Percentiles rank a stretch among this genome's conserved stretches.
Conservation (phyloP, 2,329 filamentous ascomycete species). For the Chaetomiaceae sp. region DNA sequence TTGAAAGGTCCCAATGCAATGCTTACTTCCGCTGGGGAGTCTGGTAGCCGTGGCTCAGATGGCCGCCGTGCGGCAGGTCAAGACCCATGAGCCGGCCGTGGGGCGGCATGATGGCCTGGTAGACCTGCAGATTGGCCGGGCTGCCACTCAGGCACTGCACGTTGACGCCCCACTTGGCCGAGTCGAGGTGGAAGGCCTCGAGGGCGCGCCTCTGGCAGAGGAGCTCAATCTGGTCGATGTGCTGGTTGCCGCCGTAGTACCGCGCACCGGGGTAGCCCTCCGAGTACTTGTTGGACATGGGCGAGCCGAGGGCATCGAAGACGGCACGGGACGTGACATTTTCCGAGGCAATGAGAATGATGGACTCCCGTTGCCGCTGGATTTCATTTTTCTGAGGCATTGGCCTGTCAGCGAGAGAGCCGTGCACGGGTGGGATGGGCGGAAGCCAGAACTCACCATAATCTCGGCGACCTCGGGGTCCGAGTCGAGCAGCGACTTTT, state of each 20-base stretch:
- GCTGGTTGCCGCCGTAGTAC: conserved; percentile 99
- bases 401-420: conserved; percentile 27
- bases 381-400: conserved; percentile 74
- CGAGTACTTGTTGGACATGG: conserved; percentile 99
- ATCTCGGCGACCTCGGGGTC: conserved; percentile 94
- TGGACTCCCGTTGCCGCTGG: conserved; percentile 95
- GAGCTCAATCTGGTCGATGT: conserved; percentile 93
- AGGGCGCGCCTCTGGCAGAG: conserved; percentile 93
- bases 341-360: conserved; percentile 97
- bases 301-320: conserved; percentile 90
- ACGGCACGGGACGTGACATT: conserved; percentile 98
- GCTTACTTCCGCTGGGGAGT: conserved; percentile 82
- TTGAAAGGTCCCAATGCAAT: too few relatives aligned
- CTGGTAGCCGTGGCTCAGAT: conserved; percentile 96
- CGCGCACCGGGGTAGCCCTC: conserved; percentile 96
- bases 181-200: conserved; percentile 79
- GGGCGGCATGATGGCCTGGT: conserved; percentile 92
- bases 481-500: conserved; percentile 84
- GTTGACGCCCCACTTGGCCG: conserved; percentile 95
- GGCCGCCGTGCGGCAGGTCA: conserved; percentile 88
- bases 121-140: conserved; percentile 95
- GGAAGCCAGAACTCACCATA: conserved; percentile 62
- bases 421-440: background rate
- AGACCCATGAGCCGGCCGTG: conserved; percentile 97
- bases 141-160: conserved; percentile 90